These are phyloP conservation scores for Cryptosporidium sp. DNA, from an alignment of 169 alveolate genomes.

Conservation along the genomic window DNA sequence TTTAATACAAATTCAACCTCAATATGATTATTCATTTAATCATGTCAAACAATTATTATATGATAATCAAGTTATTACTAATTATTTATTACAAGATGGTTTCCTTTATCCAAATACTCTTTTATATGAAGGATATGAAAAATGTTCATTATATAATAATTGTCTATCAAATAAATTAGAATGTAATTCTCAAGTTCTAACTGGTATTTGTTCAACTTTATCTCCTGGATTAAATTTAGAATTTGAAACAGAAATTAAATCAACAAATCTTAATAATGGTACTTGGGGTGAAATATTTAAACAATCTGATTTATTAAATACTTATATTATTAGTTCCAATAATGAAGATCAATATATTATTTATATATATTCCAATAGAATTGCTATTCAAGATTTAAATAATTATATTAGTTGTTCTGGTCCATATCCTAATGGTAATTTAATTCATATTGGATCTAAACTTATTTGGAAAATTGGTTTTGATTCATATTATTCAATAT, in stretches of 20 bases:
- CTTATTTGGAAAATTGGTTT: conserved; percentile 28
- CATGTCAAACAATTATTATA: conserved; percentile 22
- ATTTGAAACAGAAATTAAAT: conserved; percentile 13
- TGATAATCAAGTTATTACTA: conserved; percentile 1
- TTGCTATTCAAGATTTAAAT: conserved; percentile 21
- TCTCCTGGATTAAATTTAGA: conserved; percentile 8
- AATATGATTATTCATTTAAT: conserved; percentile 43
- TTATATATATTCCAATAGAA: conserved; percentile 26
- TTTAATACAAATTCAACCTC: conserved; percentile 52
- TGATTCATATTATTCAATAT: background rate
- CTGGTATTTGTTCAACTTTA: background rate
- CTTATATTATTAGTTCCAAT: conserved; percentile 3
- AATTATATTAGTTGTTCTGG: conserved; percentile 24
- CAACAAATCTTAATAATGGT: conserved; percentile 39
- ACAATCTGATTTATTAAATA: conserved; percentile 18
- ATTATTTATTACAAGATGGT: conserved; percentile 2
- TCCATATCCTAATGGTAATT: conserved; percentile 30
- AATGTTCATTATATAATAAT: conserved; percentile 14
- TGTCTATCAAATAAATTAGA: background rate
- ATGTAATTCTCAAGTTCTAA: conserved; percentile 49
- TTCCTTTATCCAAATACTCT: conserved; percentile 28
- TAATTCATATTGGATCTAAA: background rate
- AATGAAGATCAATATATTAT: background rate
- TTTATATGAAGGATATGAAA: conserved; percentile 41
- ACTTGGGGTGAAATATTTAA: conserved; percentile 39